Evolutionary conservation across 129 eudicot species (phyloP), one percentile per base, ranked within the genome.

Genomic region (Deinandra increscens): DNA sequence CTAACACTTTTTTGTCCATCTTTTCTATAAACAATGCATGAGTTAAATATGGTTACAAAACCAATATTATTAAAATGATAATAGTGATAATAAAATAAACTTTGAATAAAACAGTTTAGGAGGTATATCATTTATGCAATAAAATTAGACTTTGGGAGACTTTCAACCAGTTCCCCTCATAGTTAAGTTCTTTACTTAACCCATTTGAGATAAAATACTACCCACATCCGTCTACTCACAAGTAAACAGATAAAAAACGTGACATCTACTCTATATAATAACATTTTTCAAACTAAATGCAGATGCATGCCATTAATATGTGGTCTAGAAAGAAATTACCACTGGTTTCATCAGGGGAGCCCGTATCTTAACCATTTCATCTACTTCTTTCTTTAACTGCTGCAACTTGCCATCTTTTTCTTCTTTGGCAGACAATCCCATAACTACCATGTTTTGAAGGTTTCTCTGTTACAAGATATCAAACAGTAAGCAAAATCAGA

Each of bases 331-430:
- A 39, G 10, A 53, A 36, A 7, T 29, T 62, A 92, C 97, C 86
- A 79, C 85, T 38, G 86, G 77, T 61, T 84, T 84, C 80, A 85
- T 68, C 74, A 78, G 12, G 1, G 94, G 85, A 53, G 72, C 70
- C 56, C 85, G 87, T 55, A 73, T 45, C 73, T 79, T 85, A 68
- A 94, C 86, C 97, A 89, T 85, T 61, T 94, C 96, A 51, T 83
- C 86, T 71, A 94, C 88, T 69, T 94, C 99, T 74, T 85, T 86
- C 76, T 94, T 94, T 50, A 80, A 77, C 78, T 75, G 89, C 72
- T 90, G 91, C 73, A 94, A 61, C 75, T 79, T 83, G 54, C 72
- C 82, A 82, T 90, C 92, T 79, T 87, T 90, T 84, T 94, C 96
- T 80, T 84, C 84, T 67, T 85, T 90, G 14, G 96, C 93, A 37